Percentiles rank a stretch among this genome's conserved stretches.
Conservation (phyloP, 768 basidiomycete species). For the Fomitopsis serialis region DNA sequence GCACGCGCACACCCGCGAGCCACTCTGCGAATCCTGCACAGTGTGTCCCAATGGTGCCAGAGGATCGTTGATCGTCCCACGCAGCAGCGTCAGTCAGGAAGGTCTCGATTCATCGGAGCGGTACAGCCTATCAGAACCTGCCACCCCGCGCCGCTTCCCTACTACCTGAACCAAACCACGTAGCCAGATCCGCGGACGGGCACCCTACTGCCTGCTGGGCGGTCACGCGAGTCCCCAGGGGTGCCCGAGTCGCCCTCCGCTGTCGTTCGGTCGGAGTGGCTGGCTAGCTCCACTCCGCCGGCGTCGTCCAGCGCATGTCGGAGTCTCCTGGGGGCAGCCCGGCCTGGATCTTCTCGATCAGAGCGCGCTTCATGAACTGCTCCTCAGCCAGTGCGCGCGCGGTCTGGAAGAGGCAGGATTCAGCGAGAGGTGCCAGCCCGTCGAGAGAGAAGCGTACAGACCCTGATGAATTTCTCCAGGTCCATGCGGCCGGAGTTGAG, state of each 20-base stretch:
- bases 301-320: slow-evolving; percentile 8
- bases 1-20: neutral
- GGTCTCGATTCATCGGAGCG: neutral
- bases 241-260: too few species aligned
- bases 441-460: slow-evolving; percentile 32
- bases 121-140: neutral
- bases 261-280: neutral
- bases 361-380: slow-evolving; percentile 94
- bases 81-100: neutral
- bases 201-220: too few species aligned
- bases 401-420: slow-evolving; percentile 37
- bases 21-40: neutral
- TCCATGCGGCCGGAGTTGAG: slow-evolving; percentile 89
- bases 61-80: neutral
- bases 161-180: too few species aligned
- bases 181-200: too few species aligned
- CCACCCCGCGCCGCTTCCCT: too few species aligned
- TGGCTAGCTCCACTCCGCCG: slow-evolving; percentile 3
- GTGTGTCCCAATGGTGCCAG: neutral
- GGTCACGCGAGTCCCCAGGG: too few species aligned
- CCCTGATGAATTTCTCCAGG: slow-evolving; percentile 90
- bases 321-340: slow-evolving; percentile 45
- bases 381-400: slow-evolving; percentile 88
- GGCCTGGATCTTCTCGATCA: slow-evolving; percentile 83
- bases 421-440: neutral